phyloP scores from a whole-genome alignment of 2,329 filamentous ascomycete species.

The Hymenoscyphus occultus region DNA sequence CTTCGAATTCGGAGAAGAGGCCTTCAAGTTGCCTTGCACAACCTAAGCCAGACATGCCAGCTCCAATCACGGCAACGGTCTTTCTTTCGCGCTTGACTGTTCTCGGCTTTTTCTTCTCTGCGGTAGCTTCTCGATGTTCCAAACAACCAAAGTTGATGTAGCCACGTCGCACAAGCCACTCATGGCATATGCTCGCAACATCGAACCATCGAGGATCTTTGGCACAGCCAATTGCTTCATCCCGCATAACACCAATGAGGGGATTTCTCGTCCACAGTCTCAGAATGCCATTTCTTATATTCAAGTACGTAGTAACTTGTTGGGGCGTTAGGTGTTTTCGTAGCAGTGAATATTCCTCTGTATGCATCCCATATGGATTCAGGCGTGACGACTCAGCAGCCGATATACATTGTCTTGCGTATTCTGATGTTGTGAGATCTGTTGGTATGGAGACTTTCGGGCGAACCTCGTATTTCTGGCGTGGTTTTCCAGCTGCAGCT shows the following conservation, averaged over 20 bases:
- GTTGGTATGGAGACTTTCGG: slow-evolving; percentile 82
- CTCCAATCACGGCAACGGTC: slow-evolving; percentile 83
- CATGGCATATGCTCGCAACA: slow-evolving; percentile 81
- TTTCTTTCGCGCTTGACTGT: slow-evolving; percentile 53
- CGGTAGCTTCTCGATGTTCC: slow-evolving; percentile 51
- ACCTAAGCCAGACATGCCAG: slow-evolving; percentile 89
- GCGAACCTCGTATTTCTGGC: slow-evolving; percentile 55
- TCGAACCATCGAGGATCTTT: slow-evolving; percentile 86
- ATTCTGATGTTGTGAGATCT: slow-evolving; percentile 68
- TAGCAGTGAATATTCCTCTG: slow-evolving; percentile 77
- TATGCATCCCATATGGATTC: slow-evolving; percentile 84
- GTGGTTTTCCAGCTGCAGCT: slow-evolving; percentile 33
- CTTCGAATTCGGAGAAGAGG: slow-evolving; percentile 77
- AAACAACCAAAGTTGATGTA: slow-evolving; percentile 98
- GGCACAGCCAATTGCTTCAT: slow-evolving; percentile 88
- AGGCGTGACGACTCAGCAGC: slow-evolving; percentile 87
- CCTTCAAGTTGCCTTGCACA: slow-evolving; percentile 88
- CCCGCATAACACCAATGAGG: slow-evolving; percentile 72
- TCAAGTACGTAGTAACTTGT: slow-evolving; percentile 93
- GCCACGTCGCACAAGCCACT: slow-evolving; percentile 86
- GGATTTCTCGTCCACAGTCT: slow-evolving; percentile 87
- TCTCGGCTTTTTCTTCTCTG: slow-evolving; percentile 36
- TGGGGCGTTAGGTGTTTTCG: slow-evolving; percentile 78
- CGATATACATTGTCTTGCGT: slow-evolving; percentile 86
- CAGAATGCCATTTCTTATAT: slow-evolving; percentile 92